phyloP scores from a whole-genome alignment of 331 rosid genomes.

The Stylosanthes scabra region DNA sequence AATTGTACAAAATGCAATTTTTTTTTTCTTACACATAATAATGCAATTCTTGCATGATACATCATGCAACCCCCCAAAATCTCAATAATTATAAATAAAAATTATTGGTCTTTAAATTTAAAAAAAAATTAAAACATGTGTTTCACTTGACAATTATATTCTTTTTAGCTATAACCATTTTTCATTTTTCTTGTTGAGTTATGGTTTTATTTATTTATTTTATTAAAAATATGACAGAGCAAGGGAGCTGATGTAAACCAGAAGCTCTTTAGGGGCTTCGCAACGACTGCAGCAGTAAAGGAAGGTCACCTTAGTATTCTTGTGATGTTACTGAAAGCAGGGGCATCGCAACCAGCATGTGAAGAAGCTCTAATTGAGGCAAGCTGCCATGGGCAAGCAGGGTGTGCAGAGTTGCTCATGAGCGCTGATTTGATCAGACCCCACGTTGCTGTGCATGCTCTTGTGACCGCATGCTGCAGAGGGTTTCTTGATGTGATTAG shows the following conservation, averaged over 20 bases:
- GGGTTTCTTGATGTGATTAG: slow-evolving; percentile 78
- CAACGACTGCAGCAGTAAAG: slow-evolving; percentile 92
- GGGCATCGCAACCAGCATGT: slow-evolving; percentile 95
- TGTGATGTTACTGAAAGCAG: slow-evolving; percentile 80
- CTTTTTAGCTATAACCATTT: neutral
- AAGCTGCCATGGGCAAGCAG: slow-evolving; percentile 84
- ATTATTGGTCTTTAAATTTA: no score
- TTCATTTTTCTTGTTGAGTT: neutral
- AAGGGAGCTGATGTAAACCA: slow-evolving; percentile 93
- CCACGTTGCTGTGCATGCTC: slow-evolving; percentile 77
- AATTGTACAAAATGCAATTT: slow-evolving; percentile 33
- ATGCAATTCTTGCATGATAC: slow-evolving; percentile 23
- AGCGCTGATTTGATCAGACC: slow-evolving; percentile 88
- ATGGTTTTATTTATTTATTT: neutral
- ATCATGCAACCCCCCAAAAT: slow-evolving; percentile 17
- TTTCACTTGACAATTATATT: neutral
- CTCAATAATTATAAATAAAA: neutral
- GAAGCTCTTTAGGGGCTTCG: slow-evolving; percentile 88
- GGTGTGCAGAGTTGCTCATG: slow-evolving; percentile 74
- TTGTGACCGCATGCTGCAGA: slow-evolving; percentile 87
- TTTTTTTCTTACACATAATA: neutral
- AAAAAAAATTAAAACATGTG: neutral
- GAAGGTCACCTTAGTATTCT: slow-evolving; percentile 85
- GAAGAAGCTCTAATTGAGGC: slow-evolving; percentile 96
- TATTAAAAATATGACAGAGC: slow-evolving; percentile 52